Base-by-base conservation (phyloP, 1,284 basidiomycete genomes). In the Sporisorium exsertum region DNA sequence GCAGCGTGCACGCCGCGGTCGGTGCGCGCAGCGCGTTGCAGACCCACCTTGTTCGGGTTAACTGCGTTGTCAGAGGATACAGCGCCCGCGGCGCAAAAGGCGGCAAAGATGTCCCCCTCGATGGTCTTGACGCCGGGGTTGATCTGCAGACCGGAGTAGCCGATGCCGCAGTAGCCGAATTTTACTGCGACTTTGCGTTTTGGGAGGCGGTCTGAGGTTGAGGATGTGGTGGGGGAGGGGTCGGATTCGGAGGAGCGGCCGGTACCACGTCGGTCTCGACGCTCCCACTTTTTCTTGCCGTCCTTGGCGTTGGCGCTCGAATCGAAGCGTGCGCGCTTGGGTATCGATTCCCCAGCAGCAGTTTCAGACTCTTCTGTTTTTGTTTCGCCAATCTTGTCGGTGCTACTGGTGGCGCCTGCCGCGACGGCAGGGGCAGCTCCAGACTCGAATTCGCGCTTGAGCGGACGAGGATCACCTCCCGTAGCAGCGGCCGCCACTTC, bases 1-100 rank as follows among this genome's bases (percentile, higher is more conserved):
- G 95, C 95, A 6, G 97, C 97, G 84, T 98, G 95, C 6, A 99
- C 97, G 20, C 97, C 97, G 1, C 95, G 93, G 86, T 99, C 97
- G 0, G 97, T 99, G 2, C 97, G 89, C 7, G 97, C 97, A 2
- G 96, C 94, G 42, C 97, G 90, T 49, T 91, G 91, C 15, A 99
- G 89, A 53, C 89, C 90, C 58, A 95, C 94, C 88, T 98, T 98
- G 55, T 90, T 90, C 29, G 94, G 93, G 86, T 97, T 92, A 70
- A 93, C 90, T 0, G 95, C 91, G 82, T 99, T 99, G 83, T 97
- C 95, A 64, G 91, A 88, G 40, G 93, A 95, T 12, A 99, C 92
- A 5, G 94, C 95, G 8, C 95, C 96, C 6, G 92, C 92, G 77
- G 92, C 91, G 43, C 95, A 92, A 63, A 98, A 89, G 0, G 94